Evolutionary conservation across 352 stramenopile genomes (phyloP).

Genomic region (Aphanomyces cochlioides): DNA sequence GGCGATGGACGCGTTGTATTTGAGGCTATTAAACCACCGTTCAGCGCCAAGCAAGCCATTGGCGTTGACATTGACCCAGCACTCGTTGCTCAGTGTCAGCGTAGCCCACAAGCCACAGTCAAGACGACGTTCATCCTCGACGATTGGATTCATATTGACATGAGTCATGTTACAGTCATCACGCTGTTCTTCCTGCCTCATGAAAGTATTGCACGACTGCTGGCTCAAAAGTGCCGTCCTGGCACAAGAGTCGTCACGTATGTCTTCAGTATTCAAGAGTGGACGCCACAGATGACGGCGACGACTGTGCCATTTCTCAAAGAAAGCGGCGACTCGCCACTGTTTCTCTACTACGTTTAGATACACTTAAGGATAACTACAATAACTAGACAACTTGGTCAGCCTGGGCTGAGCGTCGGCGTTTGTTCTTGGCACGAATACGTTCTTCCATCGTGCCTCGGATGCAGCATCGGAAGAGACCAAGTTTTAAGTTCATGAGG

Average conservation of each 20-base stretch:
- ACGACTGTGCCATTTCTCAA: slow-evolving; percentile 63
- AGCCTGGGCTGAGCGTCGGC: neutral
- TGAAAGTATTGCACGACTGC: slow-evolving; percentile 37
- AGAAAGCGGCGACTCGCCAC: slow-evolving; percentile 40
- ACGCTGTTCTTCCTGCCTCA: slow-evolving; percentile 69
- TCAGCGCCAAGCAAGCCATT: slow-evolving; percentile 33
- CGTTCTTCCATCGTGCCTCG: slow-evolving; percentile 30
- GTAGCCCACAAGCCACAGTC: slow-evolving; percentile 27
- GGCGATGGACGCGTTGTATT: slow-evolving; percentile 61
- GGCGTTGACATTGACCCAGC: slow-evolving; percentile 58
- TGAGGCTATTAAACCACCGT: slow-evolving; percentile 34
- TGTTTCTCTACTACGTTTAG: slow-evolving; percentile 52
- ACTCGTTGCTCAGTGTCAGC: slow-evolving; percentile 45
- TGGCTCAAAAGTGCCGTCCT: slow-evolving; percentile 39
- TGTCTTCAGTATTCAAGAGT: slow-evolving; percentile 61
- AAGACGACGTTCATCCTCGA: slow-evolving; percentile 41
- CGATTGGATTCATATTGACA: slow-evolving; percentile 54
- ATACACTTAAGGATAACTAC: neutral
- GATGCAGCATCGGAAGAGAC: slow-evolving; percentile 25
- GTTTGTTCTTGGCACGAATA: slow-evolving; percentile 28
- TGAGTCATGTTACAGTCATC: slow-evolving; percentile 46
- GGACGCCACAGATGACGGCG: slow-evolving; percentile 33
- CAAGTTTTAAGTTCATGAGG: slow-evolving; percentile 20
- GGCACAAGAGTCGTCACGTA: slow-evolving; percentile 60
- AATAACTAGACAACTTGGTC: neutral